These are phyloP conservation scores for Phytophthora melonis DNA, from an alignment of 352 stramenopile genomes.

Conservation along the genomic window DNA sequence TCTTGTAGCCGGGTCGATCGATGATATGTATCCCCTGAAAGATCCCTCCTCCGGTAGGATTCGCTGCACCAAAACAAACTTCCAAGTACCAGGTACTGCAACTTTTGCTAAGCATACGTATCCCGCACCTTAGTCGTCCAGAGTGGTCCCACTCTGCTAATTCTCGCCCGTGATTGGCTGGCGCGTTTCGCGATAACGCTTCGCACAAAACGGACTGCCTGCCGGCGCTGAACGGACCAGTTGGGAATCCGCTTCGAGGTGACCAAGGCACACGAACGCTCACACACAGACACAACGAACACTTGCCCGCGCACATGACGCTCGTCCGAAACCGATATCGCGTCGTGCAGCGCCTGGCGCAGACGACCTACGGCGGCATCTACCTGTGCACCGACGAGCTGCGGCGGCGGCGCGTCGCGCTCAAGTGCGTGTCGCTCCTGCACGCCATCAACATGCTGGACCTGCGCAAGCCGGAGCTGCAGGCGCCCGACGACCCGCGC, in stretches of 20 bases:
- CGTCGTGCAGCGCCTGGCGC: slow-evolving; percentile 41
- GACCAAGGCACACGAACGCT: too few species aligned
- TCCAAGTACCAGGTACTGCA: too few species aligned
- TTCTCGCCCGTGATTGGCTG: too few species aligned
- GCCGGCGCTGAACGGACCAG: background rate
- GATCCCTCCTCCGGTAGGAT: too few species aligned
- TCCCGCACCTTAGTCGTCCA: background rate
- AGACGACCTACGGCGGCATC: slow-evolving; percentile 63
- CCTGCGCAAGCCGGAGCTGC: slow-evolving; percentile 19
- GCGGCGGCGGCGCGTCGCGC: slow-evolving; percentile 36
- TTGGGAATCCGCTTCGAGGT: slow-evolving; percentile 1
- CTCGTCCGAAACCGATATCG: slow-evolving; percentile 44
- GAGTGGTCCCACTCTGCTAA: background rate
- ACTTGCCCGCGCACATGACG: slow-evolving; percentile 17
- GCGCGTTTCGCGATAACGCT: too few species aligned
- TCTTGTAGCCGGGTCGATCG: too few species aligned
- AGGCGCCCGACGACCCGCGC: slow-evolving; percentile 50
- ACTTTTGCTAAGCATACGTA: too few species aligned
- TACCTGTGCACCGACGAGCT: slow-evolving; percentile 56
- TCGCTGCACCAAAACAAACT: background rate
- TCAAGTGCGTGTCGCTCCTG: slow-evolving; percentile 60
- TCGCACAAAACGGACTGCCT: background rate
- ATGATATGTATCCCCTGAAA: too few species aligned
- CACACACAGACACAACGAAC: background rate
- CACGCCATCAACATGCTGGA: slow-evolving; percentile 44